Percentiles rank a stretch among this genome's conserved stretches.
Evolutionary conservation across 257 asterid species (phyloP).

Genomic region (Echium plantagineum): DNA sequence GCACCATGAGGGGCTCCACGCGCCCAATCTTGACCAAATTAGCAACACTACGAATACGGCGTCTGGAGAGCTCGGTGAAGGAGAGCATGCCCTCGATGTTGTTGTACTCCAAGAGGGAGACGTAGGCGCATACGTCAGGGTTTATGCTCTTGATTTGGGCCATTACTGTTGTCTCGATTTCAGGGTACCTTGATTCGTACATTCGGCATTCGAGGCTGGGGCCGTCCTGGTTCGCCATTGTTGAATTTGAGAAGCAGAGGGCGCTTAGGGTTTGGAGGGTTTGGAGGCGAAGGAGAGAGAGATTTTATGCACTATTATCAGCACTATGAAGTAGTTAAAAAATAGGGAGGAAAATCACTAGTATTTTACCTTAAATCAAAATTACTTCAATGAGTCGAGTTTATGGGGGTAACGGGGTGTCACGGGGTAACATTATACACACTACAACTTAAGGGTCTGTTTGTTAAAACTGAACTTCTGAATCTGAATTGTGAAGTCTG

Average conservation of each 20-base stretch:
- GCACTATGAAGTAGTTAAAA: too few species aligned
- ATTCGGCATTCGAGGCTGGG: constrained; percentile 86
- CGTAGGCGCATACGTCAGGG: constrained; percentile 89
- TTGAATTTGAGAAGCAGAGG: background rate
- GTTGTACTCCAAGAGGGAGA: constrained; percentile 79
- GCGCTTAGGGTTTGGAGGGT: background rate
- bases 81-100: constrained; percentile 94
- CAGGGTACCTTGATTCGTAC: constrained; percentile 93
- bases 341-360: too few species aligned
- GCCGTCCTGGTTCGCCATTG: constrained; percentile 46
- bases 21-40: constrained; percentile 86
- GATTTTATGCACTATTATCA: too few species aligned
- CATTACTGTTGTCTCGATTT: constrained; percentile 87
- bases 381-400: too few species aligned
- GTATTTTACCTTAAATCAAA: too few species aligned
- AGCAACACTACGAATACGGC: constrained; percentile 87
- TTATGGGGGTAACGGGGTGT: too few species aligned
- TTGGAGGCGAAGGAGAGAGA: too few species aligned
- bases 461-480: too few species aligned
- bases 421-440: too few species aligned
- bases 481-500: too few species aligned
- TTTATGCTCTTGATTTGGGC: constrained; percentile 88
- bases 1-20: constrained; percentile 92
- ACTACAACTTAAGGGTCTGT: too few species aligned
- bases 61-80: constrained; percentile 92